Evolutionary conservation across 176 grass and related monocot genomes (phyloP).

Genomic region (Rhynchospora pubera): DNA sequence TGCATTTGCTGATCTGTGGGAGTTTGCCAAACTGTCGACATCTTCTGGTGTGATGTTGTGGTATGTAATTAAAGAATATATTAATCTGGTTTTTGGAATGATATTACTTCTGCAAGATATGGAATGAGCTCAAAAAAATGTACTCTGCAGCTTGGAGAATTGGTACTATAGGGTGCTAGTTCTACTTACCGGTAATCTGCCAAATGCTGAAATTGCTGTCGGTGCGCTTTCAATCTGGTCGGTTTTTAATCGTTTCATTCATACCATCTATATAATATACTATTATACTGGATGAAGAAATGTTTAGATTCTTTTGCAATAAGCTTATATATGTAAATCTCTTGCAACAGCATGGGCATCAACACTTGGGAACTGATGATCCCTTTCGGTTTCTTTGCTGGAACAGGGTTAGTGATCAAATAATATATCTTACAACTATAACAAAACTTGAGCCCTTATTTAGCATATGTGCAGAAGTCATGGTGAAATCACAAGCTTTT

Average conservation of each 20-base stretch:
- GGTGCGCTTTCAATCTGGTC: conserved; percentile 76
- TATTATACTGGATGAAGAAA: too few relatives aligned
- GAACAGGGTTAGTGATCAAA: conserved; percentile 48
- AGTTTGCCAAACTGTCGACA: conserved; percentile 19
- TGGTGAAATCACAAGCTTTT: neutral
- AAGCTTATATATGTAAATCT: neutral
- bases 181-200: conserved; percentile 56
- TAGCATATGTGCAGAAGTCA: too few relatives aligned
- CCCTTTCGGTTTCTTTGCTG: conserved; percentile 68
- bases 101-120: neutral
- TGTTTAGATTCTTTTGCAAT: neutral
- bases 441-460: too few relatives aligned
- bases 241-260: neutral
- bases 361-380: conserved; percentile 93
- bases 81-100: neutral
- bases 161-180: conserved; percentile 67
- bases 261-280: neutral
- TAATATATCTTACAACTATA: neutral
- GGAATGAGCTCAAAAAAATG: neutral
- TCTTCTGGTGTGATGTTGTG: conserved; percentile 43
- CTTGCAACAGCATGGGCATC: conserved; percentile 44
- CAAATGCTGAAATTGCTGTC: conserved; percentile 59
- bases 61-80: conserved; percentile 1
- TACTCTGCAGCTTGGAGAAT: conserved; percentile 56
- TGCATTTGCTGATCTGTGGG: conserved; percentile 25